A percentile compares a stretch with the other conserved stretches of the same genome.
Evolutionary conservation across 2,329 filamentous ascomycete species (phyloP).

Genomic region (Apiospora koreana): DNA sequence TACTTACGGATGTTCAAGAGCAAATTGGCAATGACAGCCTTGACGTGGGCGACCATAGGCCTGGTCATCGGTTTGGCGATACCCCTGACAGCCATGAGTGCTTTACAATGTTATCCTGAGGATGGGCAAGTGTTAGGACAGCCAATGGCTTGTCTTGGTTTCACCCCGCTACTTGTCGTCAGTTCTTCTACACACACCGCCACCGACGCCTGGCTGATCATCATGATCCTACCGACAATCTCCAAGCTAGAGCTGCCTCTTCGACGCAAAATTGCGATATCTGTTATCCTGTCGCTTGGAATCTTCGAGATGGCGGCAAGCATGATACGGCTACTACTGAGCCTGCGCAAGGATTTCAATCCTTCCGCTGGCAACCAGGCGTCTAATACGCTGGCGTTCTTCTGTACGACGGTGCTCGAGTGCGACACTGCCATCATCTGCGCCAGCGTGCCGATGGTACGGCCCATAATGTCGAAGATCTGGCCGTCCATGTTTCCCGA

Average conservation of each 20-base stretch:
- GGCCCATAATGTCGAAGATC: neutral
- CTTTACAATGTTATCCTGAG: neutral
- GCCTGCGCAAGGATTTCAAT: neutral
- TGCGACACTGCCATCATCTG: conserved; percentile 9
- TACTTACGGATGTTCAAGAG: conserved; percentile 10
- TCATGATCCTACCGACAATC: conserved; percentile 8
- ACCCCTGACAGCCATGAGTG: conserved; percentile 4
- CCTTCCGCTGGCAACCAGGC: neutral
- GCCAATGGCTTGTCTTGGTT: neutral
- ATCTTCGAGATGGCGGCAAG: conserved; percentile 4
- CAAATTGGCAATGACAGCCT: neutral
- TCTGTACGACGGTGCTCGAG: conserved; percentile 3
- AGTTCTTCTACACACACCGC: conserved; percentile 3
- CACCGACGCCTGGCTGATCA: conserved; percentile 9
- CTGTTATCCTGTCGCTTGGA: neutral
- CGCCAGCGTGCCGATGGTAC: conserved; percentile 4
- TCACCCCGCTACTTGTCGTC: neutral
- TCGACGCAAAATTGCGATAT: neutral
- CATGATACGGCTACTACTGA: neutral
- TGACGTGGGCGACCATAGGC: conserved; percentile 6
- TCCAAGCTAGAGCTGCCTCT: neutral
- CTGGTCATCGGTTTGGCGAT: neutral
- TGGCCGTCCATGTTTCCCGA: neutral
- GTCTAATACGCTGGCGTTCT: neutral
- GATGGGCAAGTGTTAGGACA: neutral